phyloP scores from a whole-genome alignment of 1,284 basidiomycete species.

The Pyrrhoderma noxium region DNA sequence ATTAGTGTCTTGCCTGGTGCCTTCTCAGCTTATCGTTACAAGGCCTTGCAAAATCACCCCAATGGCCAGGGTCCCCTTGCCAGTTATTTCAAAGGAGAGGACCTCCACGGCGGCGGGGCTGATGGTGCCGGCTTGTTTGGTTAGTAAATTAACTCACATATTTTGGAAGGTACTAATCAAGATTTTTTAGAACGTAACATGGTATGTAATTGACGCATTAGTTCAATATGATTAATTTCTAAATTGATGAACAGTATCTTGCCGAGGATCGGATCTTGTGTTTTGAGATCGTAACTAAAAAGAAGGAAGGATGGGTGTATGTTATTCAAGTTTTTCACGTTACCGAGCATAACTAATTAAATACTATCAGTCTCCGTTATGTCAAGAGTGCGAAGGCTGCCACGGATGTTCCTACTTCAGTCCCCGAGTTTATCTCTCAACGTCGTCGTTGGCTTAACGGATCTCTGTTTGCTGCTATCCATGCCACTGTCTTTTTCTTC shows the following conservation, averaged over 20 bases:
- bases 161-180: slow-evolving; percentile 9
- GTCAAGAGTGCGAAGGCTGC: slow-evolving; percentile 88
- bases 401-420: slow-evolving; percentile 80
- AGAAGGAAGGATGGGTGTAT: slow-evolving; percentile 72
- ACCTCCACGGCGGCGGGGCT: slow-evolving; percentile 64
- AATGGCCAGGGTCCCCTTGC: slow-evolving; percentile 84
- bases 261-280: slow-evolving; percentile 94
- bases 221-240: neutral
- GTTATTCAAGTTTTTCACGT: slow-evolving; percentile 26
- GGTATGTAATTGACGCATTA: neutral
- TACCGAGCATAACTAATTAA: slow-evolving; percentile 6
- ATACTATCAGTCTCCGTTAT: slow-evolving; percentile 64
- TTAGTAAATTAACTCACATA: slow-evolving; percentile 22
- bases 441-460: slow-evolving; percentile 89
- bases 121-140: slow-evolving; percentile 65
- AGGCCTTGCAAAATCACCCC: slow-evolving; percentile 72
- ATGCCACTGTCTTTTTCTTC: slow-evolving; percentile 80
- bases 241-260: slow-evolving; percentile 65
- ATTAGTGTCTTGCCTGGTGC: slow-evolving; percentile 88
- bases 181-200: slow-evolving; percentile 65
- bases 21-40: slow-evolving; percentile 89
- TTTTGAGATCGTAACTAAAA: slow-evolving; percentile 97
- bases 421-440: slow-evolving; percentile 86
- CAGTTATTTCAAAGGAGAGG: slow-evolving; percentile 87
- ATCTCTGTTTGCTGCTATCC: slow-evolving; percentile 78